phyloP scores from a whole-genome alignment of 1,284 basidiomycete species.

The Trametes versicolor region DNA sequence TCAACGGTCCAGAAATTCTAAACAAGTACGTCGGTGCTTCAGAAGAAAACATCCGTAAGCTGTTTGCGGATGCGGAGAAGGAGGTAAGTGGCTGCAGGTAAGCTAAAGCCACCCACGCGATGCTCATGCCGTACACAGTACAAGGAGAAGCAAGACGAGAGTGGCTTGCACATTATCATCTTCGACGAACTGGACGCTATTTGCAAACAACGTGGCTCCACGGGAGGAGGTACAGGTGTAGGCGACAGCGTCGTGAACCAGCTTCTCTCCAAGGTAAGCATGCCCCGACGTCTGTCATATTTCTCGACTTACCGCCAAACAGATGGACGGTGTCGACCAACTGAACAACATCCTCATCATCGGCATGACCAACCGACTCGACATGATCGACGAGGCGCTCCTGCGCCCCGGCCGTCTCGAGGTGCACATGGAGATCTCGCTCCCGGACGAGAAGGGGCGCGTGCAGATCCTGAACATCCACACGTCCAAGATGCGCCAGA shows the following conservation, averaged over 20 bases:
- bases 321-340: conserved; percentile 99
- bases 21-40: conserved; percentile 98
- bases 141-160: conserved; percentile 98
- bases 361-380: conserved; percentile 98
- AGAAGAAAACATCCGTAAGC: conserved; percentile 99
- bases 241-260: conserved; percentile 99
- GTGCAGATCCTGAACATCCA: conserved; percentile 97
- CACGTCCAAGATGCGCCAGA: conserved; percentile 93
- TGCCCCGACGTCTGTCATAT: background rate
- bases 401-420: conserved; percentile 98
- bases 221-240: conserved; percentile 92
- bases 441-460: conserved; percentile 95
- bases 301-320: conserved; percentile 1
- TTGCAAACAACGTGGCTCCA: conserved; percentile 97
- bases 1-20: conserved; percentile 97
- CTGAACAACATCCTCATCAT: conserved; percentile 99
- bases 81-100: conserved; percentile 65
- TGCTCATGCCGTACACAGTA: conserved; percentile 61
- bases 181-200: conserved; percentile 99
- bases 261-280: conserved; percentile 89
- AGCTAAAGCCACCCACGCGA: background rate
- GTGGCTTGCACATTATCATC: conserved; percentile 98
- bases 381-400: conserved; percentile 99
- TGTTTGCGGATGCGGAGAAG: conserved; percentile 98
- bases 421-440: conserved; percentile 99